phyloP scores from a whole-genome alignment of 2,329 filamentous ascomycete species.

The Pestalotiopsis sp. region DNA sequence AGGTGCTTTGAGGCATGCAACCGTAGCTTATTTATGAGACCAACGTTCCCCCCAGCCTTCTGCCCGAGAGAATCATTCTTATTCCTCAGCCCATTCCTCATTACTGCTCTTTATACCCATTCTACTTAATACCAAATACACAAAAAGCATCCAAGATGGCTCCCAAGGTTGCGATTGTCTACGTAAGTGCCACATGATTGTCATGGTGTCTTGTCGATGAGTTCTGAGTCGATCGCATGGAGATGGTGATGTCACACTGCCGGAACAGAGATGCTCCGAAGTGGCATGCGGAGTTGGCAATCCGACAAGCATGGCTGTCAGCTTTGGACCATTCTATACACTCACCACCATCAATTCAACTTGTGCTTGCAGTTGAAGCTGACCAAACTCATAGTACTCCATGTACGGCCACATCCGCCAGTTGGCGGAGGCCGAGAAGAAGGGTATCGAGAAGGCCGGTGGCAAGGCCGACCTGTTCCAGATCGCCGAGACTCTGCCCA shows the following conservation, averaged over 20 bases:
- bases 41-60: neutral
- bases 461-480: constrained; percentile 83
- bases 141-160: constrained; percentile 21
- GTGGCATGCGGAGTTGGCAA: neutral
- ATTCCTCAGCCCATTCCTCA: neutral
- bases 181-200: neutral
- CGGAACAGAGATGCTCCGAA: neutral
- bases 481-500: constrained; percentile 82
- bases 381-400: constrained; percentile 66
- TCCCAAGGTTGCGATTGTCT: constrained; percentile 7
- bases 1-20: neutral
- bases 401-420: constrained; percentile 89
- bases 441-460: constrained; percentile 85
- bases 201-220: neutral
- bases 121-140: neutral
- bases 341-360: neutral
- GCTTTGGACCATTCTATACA: neutral
- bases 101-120: neutral
- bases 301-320: neutral
- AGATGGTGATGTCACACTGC: neutral
- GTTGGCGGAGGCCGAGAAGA: constrained; percentile 87
- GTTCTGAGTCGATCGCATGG: too few species aligned
- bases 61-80: neutral
- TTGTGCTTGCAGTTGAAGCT: neutral
- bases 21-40: neutral